Evolutionary conservation across 2,329 filamentous ascomycete genomes (phyloP), one percentile per base, ranked within the genome.

Genomic region (Lasiodiplodia sp.): DNA sequence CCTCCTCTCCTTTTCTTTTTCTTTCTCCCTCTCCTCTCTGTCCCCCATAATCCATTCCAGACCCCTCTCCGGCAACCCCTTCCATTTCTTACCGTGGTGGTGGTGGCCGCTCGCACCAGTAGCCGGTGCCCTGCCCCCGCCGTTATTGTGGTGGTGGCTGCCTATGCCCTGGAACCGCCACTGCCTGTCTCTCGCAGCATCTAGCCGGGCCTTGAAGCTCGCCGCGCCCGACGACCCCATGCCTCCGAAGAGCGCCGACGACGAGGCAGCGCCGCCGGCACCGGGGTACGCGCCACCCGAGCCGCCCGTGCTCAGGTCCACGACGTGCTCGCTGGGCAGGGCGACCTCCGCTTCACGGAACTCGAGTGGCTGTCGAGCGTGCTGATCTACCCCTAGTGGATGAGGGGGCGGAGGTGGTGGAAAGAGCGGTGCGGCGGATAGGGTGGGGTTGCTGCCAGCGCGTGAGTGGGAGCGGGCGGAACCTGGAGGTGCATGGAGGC

Each of bases 291-390:
- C 51, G 38, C 64, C 51, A 12, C 64, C 64, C 3, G 51, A 57
- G 52, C 64, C 64, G 16, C 53, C 25, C 10, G 34, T 49, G 52
- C 64, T 11, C 8, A 56, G 38, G 25, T 66, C 37, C 14, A 49
- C 53, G 23, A 56, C 18, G 21, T 37, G 25, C 5, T 66, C 40
- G 23, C 31, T 14, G 7, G 37, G 49, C 37, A 37, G 2, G 2
- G 74, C 70, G 10, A 79, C 75, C 69, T 79, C 78, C 2, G 77
- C 77, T 64, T 80, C 78, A 47, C 78, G 71, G 69, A 80, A 80
- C 1, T 78, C 78, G 10, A 78, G 70, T 1, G 76, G n/a, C 70
- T 70, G 21, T 70, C 72, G 40, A 72, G 18, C 16, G 21, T 62
- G 57, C 21, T 62, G 34, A 11, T 23, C 21, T 2, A 8, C 14